Conservation (phyloP, 805 yeast genomes). For the Saturnispora bothae region DNA sequence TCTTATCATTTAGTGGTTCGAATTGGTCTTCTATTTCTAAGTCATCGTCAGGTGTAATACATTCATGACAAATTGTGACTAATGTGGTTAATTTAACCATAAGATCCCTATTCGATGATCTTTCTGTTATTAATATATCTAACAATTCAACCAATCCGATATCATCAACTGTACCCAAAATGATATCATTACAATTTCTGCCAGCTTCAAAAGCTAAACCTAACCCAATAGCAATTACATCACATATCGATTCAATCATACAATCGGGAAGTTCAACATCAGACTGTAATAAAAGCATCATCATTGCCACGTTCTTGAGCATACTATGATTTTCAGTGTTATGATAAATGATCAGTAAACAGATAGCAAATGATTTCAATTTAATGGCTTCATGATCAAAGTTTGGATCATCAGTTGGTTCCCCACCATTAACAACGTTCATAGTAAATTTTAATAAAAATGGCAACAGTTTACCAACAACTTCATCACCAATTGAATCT, state of each 20-base stretch:
- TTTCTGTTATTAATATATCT: constrained; percentile 21
- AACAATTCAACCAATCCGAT: constrained; percentile 11
- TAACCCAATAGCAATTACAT: constrained; percentile 36
- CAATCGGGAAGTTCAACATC: constrained; percentile 26
- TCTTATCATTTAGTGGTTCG: constrained; percentile 33
- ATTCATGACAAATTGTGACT: constrained; percentile 46
- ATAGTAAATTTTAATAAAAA: constrained; percentile 13
- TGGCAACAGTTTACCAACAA: constrained; percentile 24
- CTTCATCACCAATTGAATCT: constrained; percentile 36
- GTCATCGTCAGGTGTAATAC: constrained; percentile 33
- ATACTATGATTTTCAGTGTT: constrained; percentile 41
- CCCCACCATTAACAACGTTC: constrained; percentile 5
- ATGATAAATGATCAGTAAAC: constrained; percentile 35
- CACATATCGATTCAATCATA: constrained; percentile 32
- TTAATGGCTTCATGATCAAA: constrained; percentile 4
- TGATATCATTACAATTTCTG: constrained; percentile 19
- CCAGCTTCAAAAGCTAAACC: constrained; percentile 34
- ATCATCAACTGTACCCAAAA: constrained; percentile 9
- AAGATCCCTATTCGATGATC: constrained; percentile 3
- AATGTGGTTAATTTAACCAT: constrained; percentile 41
- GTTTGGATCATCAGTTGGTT: neutral
- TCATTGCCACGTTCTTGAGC: constrained; percentile 34
- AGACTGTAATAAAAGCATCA: constrained; percentile 35
- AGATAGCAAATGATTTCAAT: constrained; percentile 13
- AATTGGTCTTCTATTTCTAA: constrained; percentile 16